These are phyloP conservation scores for Isatis lusitanica DNA, from an alignment of 441 rosid genomes.

Conservation along the genomic window DNA sequence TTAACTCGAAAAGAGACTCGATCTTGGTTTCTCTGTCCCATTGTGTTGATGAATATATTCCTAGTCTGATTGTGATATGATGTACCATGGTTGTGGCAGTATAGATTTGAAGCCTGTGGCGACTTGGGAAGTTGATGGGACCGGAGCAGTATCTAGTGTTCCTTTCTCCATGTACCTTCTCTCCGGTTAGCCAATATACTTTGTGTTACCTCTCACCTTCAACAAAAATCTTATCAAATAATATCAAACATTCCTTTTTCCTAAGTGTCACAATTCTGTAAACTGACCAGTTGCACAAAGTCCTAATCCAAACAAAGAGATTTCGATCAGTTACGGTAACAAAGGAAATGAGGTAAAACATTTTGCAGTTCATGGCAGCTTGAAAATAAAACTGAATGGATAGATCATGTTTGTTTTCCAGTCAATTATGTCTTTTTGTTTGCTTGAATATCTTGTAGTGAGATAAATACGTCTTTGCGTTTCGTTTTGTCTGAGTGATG, in stretches of 20 bases:
- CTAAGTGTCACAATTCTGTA: constrained; percentile 10
- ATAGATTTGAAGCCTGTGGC: constrained; percentile 76
- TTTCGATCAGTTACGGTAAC: constrained; percentile 85
- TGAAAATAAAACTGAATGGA: constrained; percentile 9
- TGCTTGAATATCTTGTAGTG: background rate
- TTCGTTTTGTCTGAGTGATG: constrained; percentile 1
- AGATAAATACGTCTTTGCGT: background rate
- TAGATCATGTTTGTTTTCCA: background rate
- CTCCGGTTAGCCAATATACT: constrained; percentile 52
- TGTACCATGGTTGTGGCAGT: constrained; percentile 24
- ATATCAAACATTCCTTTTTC: constrained; percentile 12
- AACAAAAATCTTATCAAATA: constrained; percentile 13
- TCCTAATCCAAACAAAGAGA: constrained; percentile 57
- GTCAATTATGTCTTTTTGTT: background rate
- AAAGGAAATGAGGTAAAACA: constrained; percentile 89
- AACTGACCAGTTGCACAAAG: constrained; percentile 53
- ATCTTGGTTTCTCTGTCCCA: background rate
- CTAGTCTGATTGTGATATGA: background rate
- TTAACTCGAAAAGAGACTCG: too few relatives aligned
- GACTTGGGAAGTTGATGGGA: constrained; percentile 97
- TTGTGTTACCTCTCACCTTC: constrained; percentile 20
- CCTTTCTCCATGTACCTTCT: constrained; percentile 88
- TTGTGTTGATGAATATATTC: constrained; percentile 5
- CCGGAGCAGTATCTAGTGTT: constrained; percentile 61
- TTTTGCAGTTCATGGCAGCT: constrained; percentile 13